A percentile compares a stretch with the other conserved stretches of the same genome.
Evolutionary conservation across 768 basidiomycete species (phyloP).

Genomic region (Pleurotus cornucopiae): DNA sequence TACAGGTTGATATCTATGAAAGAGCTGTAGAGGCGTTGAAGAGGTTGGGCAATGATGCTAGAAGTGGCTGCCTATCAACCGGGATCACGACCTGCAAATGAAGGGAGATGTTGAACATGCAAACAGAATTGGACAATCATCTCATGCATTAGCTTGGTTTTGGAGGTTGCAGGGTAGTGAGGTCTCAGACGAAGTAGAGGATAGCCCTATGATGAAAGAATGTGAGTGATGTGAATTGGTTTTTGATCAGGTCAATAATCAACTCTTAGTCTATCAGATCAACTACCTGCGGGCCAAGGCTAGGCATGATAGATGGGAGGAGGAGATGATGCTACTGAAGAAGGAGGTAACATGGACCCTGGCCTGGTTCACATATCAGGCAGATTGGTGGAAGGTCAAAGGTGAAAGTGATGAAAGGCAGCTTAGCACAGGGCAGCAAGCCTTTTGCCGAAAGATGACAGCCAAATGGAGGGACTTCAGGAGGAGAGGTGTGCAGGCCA

Average conservation of each 20-base stretch:
- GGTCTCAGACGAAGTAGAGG: not conserved
- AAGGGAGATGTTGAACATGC: conserved; percentile 2
- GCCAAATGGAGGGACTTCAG: not conserved
- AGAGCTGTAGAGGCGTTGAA: not conserved
- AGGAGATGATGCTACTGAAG: conserved; percentile 12
- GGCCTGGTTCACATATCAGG: not conserved
- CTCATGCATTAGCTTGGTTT: conserved; percentile 7
- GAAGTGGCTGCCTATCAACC: not conserved
- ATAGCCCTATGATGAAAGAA: conserved; percentile 2
- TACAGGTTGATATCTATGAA: conserved; percentile 2
- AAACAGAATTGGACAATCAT: conserved; percentile 5
- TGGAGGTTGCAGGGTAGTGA: not conserved
- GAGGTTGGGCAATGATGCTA: not conserved
- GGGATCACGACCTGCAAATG: not conserved
- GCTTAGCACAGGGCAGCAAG: not conserved
- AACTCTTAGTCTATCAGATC: conserved; percentile 9
- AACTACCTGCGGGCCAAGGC: conserved; percentile 15
- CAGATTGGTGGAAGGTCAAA: not conserved
- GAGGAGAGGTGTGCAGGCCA: too few species aligned
- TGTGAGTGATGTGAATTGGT: not conserved
- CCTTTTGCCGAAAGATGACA: not conserved
- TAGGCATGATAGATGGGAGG: conserved; percentile 13
- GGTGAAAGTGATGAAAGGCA: not conserved
- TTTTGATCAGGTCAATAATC: not conserved
- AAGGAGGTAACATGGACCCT: conserved; percentile 18